Evolutionary conservation across 495 filamentous ascomycete species (phyloP), one percentile per base, ranked within the genome.

Genomic region (Astrocystis sublimbata): DNA sequence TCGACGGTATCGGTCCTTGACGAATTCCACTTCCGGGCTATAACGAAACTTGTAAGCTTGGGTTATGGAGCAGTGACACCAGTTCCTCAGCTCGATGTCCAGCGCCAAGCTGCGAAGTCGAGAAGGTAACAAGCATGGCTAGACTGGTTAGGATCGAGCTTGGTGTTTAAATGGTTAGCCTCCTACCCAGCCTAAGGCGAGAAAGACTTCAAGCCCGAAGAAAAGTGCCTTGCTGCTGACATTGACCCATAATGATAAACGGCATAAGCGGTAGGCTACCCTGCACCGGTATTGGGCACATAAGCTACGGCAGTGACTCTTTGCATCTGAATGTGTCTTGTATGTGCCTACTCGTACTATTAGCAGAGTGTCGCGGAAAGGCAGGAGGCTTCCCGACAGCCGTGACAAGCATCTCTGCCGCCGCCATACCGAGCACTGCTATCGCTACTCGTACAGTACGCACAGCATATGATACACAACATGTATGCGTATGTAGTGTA

Each of bases 321-420:
- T 49, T 62, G 60, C 60, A 56, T 62, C 55, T 62, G 60, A 55
- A 56, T 33, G 41, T 56, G 41, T 40, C 40, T 60, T 61, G 47
- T 53, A 53, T 24, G 45, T 61, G 47, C 47, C 50, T 41, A 56
- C n/a, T n/a, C n/a, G n/a, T n/a, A n/a, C n/a, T n/a, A 41, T 31
- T 33, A 38, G 52, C 17, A 38, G 19, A 38, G 33, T 55, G 31
- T 23, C 21, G 19, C 28, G 47, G 40, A 58, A 10, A 9, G 55
- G 40, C 40, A 6, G 41, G 7, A n/a, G n/a, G n/a, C n/a, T 47
- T 26, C 21, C 28, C 19, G 41, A 24, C 36, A 36, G 46, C 58
- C 51, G 46, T 62, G 60, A 62, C 40, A 41, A 42, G 31, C 60
- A 55, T 51, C 58, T 26, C 35, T 30, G 46, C 35, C 13, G n/a